Evolutionary conservation across 2,329 filamentous ascomycete genomes (phyloP).

Genomic region (Phyllosticta citrichinensis): DNA sequence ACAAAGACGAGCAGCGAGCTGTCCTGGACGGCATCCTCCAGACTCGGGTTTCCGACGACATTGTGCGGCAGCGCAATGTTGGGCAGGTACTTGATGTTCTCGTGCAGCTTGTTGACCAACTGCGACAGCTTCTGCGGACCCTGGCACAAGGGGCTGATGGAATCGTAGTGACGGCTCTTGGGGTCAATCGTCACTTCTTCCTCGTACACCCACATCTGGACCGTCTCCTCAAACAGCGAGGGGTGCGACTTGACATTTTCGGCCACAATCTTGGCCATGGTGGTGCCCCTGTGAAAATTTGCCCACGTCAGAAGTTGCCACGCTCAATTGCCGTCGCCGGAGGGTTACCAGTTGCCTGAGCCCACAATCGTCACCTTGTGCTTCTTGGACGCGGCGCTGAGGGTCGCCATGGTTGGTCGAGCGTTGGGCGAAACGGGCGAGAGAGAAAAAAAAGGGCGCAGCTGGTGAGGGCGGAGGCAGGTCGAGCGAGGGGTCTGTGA

Average conservation of each 20-base stretch:
- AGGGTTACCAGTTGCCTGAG: conserved; percentile 81
- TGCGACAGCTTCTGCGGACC: conserved; percentile 67
- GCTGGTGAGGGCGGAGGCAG: conserved; percentile 2
- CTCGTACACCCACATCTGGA: conserved; percentile 99
- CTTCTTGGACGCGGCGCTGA: conserved; percentile 52
- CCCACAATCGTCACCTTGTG: conserved; percentile 92
- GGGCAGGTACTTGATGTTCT: conserved; percentile 98
- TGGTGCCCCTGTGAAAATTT: conserved; percentile 62
- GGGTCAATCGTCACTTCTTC: conserved; percentile 70
- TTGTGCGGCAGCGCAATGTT: conserved; percentile 74
- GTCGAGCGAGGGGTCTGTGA: conserved; percentile 7
- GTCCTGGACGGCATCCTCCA: conserved; percentile 69
- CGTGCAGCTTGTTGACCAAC: conserved; percentile 84
- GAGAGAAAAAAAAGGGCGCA: conserved; percentile 1
- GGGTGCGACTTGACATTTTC: conserved; percentile 76
- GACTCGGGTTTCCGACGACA: conserved; percentile 71
- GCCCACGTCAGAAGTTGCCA: conserved; percentile 3
- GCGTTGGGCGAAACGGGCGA: conserved; percentile 6
- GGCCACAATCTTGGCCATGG: conserved; percentile 92
- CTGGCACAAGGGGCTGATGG: conserved; percentile 41
- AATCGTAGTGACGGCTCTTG: conserved; percentile 62
- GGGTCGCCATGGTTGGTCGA: conserved; percentile 34
- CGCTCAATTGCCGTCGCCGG: background rate
- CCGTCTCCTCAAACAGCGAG: conserved; percentile 73
- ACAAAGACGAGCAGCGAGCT: conserved; percentile 93